Conservation (phyloP, 345 rosid genomes). For the Noccaea caerulescens region DNA sequence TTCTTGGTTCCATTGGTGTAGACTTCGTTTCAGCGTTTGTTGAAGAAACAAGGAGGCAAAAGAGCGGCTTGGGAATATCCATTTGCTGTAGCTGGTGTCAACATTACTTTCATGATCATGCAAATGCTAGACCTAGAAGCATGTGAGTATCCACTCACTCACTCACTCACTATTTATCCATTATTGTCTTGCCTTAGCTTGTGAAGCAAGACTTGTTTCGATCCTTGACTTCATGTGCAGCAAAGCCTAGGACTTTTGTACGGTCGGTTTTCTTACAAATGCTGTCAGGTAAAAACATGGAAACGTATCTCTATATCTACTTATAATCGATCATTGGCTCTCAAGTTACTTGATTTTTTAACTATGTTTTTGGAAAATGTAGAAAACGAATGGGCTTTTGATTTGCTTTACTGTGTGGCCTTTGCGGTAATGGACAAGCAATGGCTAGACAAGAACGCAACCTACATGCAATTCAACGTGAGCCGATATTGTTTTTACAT, state of each 20-base stretch:
- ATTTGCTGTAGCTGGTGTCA: constrained; percentile 96
- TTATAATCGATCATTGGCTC: not conserved
- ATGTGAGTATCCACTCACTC: constrained; percentile 51
- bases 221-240: constrained; percentile 48
- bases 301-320: not conserved
- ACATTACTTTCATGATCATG: constrained; percentile 94
- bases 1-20: constrained; percentile 38
- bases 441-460: constrained; percentile 88
- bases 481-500: constrained; percentile 34
- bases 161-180: not conserved
- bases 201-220: not conserved
- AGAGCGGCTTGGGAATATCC: constrained; percentile 96
- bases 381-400: constrained; percentile 96
- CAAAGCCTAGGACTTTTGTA: constrained; percentile 76
- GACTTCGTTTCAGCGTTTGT: constrained; percentile 72
- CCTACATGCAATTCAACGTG: constrained; percentile 96
- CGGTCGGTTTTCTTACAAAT: constrained; percentile 79
- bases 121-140: constrained; percentile 96
- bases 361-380: constrained; percentile 20
- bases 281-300: constrained; percentile 66
- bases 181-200: not conserved
- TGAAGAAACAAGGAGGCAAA: constrained; percentile 77
- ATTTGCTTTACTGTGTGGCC: constrained; percentile 88
- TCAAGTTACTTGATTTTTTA: not conserved
- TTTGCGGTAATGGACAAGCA: constrained; percentile 90